phyloP scores from a whole-genome alignment of 257 asterid species.

The Gentiana straminea region DNA sequence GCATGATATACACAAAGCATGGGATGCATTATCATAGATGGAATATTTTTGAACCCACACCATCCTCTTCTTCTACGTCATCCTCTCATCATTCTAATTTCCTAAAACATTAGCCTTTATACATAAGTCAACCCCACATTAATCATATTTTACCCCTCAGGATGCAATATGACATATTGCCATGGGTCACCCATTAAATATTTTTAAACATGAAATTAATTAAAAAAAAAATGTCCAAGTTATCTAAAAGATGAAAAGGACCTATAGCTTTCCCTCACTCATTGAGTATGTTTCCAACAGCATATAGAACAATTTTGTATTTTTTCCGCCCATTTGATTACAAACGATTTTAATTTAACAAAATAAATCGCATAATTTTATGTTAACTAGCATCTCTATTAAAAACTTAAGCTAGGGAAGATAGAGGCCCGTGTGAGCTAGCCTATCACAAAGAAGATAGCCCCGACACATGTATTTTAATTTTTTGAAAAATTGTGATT shows the following conservation, averaged over 20 bases:
- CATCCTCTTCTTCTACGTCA: conserved; percentile 13
- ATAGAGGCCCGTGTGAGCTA: too few relatives aligned
- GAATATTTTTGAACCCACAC: conserved; percentile 25
- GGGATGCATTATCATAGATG: conserved; percentile 74
- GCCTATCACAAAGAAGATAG: too few relatives aligned
- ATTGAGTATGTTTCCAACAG: too few relatives aligned
- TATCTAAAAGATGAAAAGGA: conserved; percentile 23
- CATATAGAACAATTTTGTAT: too few relatives aligned
- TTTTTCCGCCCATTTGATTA: too few relatives aligned
- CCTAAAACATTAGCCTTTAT: conserved; percentile 12
- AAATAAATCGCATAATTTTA: too few relatives aligned
- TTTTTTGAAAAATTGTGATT: too few relatives aligned
- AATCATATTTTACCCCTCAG: conserved; percentile 31
- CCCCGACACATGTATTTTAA: too few relatives aligned
- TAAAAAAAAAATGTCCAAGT: conserved; percentile 21
- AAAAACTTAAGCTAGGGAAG: too few relatives aligned
- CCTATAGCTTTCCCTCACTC: conserved; percentile 18
- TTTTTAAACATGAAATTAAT: conserved; percentile 7
- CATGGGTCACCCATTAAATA: conserved; percentile 32
- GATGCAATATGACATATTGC: conserved; percentile 35
- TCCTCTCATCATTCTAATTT: conserved; percentile 1
- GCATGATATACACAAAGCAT: conserved; percentile 48
- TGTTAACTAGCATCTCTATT: too few relatives aligned
- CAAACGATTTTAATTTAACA: too few relatives aligned
- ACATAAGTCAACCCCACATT: conserved; percentile 27